phyloP scores from a whole-genome alignment of 2,329 filamentous ascomycete genomes.

The Cercospora berteroae region DNA sequence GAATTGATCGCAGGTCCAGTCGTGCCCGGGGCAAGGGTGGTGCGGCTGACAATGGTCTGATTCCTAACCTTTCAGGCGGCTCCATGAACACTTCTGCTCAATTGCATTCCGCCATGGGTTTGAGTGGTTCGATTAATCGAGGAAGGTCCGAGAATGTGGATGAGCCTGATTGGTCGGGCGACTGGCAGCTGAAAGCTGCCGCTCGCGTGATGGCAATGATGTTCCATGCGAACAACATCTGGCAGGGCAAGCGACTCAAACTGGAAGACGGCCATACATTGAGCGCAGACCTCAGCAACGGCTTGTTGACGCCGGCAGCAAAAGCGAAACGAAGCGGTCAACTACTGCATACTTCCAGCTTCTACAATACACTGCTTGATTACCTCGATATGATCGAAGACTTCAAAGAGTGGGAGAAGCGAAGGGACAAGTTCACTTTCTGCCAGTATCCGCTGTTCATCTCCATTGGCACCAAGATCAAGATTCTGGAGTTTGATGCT shows the following conservation, averaged over 20 bases:
- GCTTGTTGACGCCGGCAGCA: slow-evolving; percentile 31
- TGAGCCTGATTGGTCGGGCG: slow-evolving; percentile 65
- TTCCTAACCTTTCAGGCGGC: slow-evolving; percentile 70
- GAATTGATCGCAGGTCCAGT: slow-evolving; percentile 68
- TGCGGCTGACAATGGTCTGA: slow-evolving; percentile 61
- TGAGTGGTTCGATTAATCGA: slow-evolving; percentile 47
- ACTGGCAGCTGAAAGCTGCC: slow-evolving; percentile 85
- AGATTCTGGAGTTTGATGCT: slow-evolving; percentile 84
- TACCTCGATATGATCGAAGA: slow-evolving; percentile 81
- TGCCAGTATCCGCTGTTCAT: slow-evolving; percentile 91
- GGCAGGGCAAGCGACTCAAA: slow-evolving; percentile 31
- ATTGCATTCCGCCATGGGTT: slow-evolving; percentile 72
- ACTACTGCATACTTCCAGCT: slow-evolving; percentile 75
- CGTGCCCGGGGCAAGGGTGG: slow-evolving; percentile 61
- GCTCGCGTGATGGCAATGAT: slow-evolving; percentile 76
- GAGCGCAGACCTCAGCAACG: slow-evolving; percentile 30
- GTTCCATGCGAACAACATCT: slow-evolving; percentile 74
- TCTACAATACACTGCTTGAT: slow-evolving; percentile 84
- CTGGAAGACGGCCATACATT: neutral
- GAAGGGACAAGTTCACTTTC: slow-evolving; percentile 73
- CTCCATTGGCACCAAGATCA: slow-evolving; percentile 89
- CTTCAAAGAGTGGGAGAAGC: slow-evolving; percentile 83
- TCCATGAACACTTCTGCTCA: slow-evolving; percentile 63
- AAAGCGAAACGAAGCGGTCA: slow-evolving; percentile 50
- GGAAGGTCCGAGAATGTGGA: slow-evolving; percentile 56